These are phyloP conservation scores for Phialophora chinensis DNA, from an alignment of 2,329 filamentous ascomycete genomes.

Conservation along the genomic window DNA sequence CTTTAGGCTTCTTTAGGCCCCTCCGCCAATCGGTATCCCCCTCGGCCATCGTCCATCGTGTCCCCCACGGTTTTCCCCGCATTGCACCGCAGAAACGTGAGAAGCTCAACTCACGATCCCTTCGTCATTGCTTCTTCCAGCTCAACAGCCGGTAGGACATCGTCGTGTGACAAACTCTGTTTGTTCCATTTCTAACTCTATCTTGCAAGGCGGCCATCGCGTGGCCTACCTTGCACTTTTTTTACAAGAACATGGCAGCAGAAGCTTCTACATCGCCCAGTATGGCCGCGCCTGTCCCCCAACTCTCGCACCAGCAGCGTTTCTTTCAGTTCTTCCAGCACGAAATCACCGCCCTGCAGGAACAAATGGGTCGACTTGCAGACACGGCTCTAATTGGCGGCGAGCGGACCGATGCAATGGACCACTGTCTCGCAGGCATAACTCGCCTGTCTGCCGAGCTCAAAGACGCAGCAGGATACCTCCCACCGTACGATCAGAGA, in stretches of 20 bases:
- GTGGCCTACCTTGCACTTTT: not conserved
- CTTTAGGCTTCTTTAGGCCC: not conserved
- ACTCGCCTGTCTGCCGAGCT: constrained; percentile 82
- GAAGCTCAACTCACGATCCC: not conserved
- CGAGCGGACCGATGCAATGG: constrained; percentile 79
- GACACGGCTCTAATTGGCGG: constrained; percentile 68
- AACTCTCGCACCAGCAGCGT: constrained; percentile 66
- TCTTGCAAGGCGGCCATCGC: not conserved
- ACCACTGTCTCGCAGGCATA: constrained; percentile 79
- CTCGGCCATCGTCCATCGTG: not conserved
- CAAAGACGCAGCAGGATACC: constrained; percentile 78
- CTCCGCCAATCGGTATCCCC: not conserved
- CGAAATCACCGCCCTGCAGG: constrained; percentile 75
- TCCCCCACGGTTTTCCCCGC: not conserved
- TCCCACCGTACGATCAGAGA: constrained; percentile 88
- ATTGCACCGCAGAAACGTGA: not conserved
- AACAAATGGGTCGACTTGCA: constrained; percentile 73
- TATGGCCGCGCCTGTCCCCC: constrained; percentile 20
- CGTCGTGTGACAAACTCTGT: not conserved
- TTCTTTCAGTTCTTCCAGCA: constrained; percentile 86
- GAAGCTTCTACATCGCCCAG: not conserved
- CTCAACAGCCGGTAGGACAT: not conserved
- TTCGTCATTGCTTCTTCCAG: not conserved
- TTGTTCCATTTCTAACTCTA: not conserved
- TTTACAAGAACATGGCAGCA: not conserved